Evolutionary conservation across 1,284 basidiomycete genomes (phyloP).

Genomic region (Papiliotrema flavescens): DNA sequence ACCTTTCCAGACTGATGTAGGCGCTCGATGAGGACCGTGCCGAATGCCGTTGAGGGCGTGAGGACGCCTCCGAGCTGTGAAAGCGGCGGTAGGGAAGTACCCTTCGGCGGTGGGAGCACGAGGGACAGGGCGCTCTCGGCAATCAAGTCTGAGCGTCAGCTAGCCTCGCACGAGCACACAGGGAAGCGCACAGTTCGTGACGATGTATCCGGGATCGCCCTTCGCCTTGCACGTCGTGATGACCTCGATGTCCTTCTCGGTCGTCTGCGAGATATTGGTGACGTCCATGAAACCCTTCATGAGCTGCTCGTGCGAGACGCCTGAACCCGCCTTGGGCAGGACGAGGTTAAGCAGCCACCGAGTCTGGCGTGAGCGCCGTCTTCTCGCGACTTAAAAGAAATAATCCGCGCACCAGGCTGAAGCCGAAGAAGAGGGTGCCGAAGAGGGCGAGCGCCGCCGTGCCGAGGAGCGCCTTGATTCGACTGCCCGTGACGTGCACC

Average conservation of each 20-base stretch:
- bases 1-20: conserved; percentile 47
- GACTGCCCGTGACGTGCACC: conserved; percentile 50
- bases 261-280: conserved; percentile 58
- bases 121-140: conserved; percentile 70
- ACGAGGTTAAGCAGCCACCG: neutral
- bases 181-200: conserved; percentile 57
- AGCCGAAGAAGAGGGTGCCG: conserved; percentile 36
- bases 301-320: conserved; percentile 62
- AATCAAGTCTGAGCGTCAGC: conserved; percentile 59
- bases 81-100: conserved; percentile 55
- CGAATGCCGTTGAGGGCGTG: conserved; percentile 72
- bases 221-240: conserved; percentile 62
- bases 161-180: neutral
- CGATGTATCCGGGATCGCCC: conserved; percentile 76
- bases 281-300: conserved; percentile 58
- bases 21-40: conserved; percentile 64
- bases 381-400: neutral
- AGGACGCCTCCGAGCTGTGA: conserved; percentile 67
- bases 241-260: conserved; percentile 52
- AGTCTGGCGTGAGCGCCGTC: conserved; percentile 1
- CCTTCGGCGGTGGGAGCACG: conserved; percentile 52
- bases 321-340: conserved; percentile 53
- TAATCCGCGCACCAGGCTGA: conserved; percentile 11
- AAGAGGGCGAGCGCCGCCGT: conserved; percentile 15
- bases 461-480: conserved; percentile 14